Conservation (phyloP, 169 alveolate species). For the Plasmodium gonderi region DNA sequence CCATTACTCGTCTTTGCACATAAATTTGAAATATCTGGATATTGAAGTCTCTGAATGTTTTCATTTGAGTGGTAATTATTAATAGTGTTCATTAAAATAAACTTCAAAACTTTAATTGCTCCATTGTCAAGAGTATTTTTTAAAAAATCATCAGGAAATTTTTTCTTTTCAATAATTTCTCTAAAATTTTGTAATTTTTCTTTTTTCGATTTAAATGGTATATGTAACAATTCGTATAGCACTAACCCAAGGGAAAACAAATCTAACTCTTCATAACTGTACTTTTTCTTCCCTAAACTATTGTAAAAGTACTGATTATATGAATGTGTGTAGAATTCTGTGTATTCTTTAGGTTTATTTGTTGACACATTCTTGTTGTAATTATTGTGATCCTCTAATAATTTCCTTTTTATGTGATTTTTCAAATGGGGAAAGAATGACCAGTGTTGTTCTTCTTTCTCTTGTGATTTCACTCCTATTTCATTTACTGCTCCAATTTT, state of each 20-base stretch:
- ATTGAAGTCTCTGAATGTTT: neutral
- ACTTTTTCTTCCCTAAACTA: conserved; percentile 6
- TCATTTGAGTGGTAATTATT: conserved; percentile 5
- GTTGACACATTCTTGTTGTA: neutral
- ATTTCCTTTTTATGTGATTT: neutral
- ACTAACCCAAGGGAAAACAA: conserved; percentile 45
- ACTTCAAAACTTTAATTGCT: conserved; percentile 44
- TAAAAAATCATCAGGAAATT: conserved; percentile 18
- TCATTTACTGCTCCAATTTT: neutral
- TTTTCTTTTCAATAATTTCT: conserved; percentile 11
- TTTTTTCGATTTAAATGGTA: conserved; percentile 28
- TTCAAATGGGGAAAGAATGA: neutral
- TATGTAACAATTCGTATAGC: conserved; percentile 52
- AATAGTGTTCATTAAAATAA: conserved; percentile 37
- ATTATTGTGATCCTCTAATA: neutral
- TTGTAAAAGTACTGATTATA: conserved; percentile 54
- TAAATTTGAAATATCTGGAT: conserved; percentile 11
- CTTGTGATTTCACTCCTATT: neutral
- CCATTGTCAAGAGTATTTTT: conserved; percentile 33
- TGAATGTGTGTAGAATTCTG: conserved; percentile 40
- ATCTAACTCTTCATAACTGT: conserved; percentile 48
- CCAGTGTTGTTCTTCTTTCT: neutral
- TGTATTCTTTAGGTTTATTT: neutral
- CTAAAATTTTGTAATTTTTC: conserved; percentile 38
- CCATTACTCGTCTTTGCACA: conserved; percentile 1